Evolutionary conservation across 2,329 filamentous ascomycete species (phyloP).

Genomic region (Neonectria neomacrospora): DNA sequence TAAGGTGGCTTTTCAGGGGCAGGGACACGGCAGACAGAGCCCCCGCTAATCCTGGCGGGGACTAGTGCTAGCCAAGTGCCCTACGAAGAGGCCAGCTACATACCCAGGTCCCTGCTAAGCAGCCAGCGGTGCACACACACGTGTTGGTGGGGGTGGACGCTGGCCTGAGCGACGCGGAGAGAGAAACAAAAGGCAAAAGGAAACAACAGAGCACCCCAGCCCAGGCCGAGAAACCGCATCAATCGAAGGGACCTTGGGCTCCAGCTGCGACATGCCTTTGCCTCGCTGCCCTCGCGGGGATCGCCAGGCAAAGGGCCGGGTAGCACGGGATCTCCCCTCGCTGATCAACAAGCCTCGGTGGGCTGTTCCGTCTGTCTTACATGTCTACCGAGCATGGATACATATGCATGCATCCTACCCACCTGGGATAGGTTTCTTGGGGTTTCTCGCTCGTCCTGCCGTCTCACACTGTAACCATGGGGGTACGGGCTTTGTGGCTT

Average conservation of each 20-base stretch:
- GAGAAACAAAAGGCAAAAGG: neutral
- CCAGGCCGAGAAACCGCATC: neutral
- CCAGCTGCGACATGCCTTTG: neutral
- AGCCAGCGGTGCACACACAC: conserved; percentile 6
- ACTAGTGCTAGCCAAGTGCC: neutral
- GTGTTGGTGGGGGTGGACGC: conserved; percentile 2
- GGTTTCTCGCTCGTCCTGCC: neutral
- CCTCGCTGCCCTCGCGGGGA: neutral
- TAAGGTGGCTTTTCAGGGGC: conserved; percentile 2
- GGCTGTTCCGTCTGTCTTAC: conserved; percentile 7
- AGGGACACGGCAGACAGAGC: neutral
- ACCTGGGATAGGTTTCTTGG: neutral
- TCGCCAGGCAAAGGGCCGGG: conserved; percentile 1
- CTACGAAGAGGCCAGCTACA: too few species aligned
- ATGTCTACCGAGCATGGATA: conserved; percentile 9
- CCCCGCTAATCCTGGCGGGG: neutral
- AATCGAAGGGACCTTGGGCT: neutral
- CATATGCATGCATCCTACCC: neutral
- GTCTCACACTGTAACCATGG: neutral
- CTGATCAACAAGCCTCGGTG: neutral
- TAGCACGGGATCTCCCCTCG: neutral
- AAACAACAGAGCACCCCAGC: too few species aligned
- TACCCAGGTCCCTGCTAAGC: too few species aligned
- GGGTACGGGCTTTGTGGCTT: neutral
- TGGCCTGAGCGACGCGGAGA: neutral